Evolutionary conservation across 2,329 filamentous ascomycete species (phyloP).

Genomic region (Magnaporthiopsis incrustans): DNA sequence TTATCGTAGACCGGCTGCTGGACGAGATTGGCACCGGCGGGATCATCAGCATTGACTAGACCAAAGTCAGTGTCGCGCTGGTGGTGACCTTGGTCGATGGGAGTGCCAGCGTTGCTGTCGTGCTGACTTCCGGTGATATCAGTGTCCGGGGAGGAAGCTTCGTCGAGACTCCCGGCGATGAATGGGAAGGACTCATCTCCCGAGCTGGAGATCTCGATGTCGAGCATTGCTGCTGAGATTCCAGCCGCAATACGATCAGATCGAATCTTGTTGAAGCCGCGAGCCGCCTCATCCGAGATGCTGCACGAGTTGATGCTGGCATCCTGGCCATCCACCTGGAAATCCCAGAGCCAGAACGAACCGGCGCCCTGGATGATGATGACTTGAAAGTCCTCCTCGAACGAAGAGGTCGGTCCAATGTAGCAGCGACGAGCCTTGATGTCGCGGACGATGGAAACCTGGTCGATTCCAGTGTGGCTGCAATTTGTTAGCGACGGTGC

Average conservation of each 20-base stretch:
- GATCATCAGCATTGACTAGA: no score
- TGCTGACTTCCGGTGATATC: no score
- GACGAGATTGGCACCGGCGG: no score
- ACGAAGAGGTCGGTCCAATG: background rate
- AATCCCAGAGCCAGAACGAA: background rate
- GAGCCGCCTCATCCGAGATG: background rate
- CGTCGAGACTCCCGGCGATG: no score
- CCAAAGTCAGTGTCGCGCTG: no score
- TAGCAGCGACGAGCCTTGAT: background rate
- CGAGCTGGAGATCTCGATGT: no score
- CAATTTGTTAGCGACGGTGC: no score
- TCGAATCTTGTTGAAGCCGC: background rate
- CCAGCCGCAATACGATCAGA: background rate
- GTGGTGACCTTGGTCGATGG: no score
- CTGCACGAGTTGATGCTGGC: background rate
- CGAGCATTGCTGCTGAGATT: background rate
- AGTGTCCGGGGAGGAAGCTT: no score
- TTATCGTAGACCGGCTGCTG: no score
- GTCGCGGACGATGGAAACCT: background rate
- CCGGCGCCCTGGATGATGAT: background rate
- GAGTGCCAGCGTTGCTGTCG: no score
- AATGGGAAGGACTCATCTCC: no score
- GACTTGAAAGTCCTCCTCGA: background rate
- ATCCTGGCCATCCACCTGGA: background rate
- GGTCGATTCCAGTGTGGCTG: background rate